Base-by-base conservation (phyloP, 768 basidiomycete species). In the Phanerodontia chrysosporium region DNA sequence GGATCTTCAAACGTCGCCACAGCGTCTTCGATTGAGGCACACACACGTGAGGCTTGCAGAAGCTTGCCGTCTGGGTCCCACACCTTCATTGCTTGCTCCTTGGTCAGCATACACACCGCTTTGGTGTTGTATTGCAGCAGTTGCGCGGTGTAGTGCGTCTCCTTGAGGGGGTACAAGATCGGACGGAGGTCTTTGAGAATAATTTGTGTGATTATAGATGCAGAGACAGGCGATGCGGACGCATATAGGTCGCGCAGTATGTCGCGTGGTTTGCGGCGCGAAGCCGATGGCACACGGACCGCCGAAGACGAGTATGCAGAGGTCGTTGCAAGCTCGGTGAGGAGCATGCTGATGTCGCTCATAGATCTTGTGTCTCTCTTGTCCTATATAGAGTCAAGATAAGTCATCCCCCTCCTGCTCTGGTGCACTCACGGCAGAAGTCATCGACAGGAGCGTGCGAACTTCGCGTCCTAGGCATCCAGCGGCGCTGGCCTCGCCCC, bases 161-260 rank as follows among this genome's bases (percentile, higher is more conserved):
- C 76, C 14, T 80, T 78, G 0, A 87, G 74, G 2, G 91, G 87
- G 63, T 90, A 90, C 1, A 95, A 69, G 1, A 95, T 69, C 8
- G 93, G 92, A 28, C 86, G 81, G 0, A 98, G 74, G 69, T 98
- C 95, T 62, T 89, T 90, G 35, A 96, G 80, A 59, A 98, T 89
- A 62, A 96, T 87, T 66, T 98, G 95, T 0, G 89, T 88, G 49
- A 95, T 75, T 61, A 87, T 81, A 0, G 83, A 77, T 1, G 87
- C 81, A 42, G 90, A 87, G 12, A 72, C 71, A 0, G 92, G 84
- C 1, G 84, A 76, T 10, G 93, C 73, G 2, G 75, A 70, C 42
- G 77, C 75, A 62, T 84, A 94, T 2, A 95, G 76, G 16, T 74
- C 70, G n/a, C 74, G 73, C 1, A 94, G 74, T 58, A 85, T 78